Evolutionary conservation across 441 rosid species (phyloP).

Genomic region (Croton laevigatus): DNA sequence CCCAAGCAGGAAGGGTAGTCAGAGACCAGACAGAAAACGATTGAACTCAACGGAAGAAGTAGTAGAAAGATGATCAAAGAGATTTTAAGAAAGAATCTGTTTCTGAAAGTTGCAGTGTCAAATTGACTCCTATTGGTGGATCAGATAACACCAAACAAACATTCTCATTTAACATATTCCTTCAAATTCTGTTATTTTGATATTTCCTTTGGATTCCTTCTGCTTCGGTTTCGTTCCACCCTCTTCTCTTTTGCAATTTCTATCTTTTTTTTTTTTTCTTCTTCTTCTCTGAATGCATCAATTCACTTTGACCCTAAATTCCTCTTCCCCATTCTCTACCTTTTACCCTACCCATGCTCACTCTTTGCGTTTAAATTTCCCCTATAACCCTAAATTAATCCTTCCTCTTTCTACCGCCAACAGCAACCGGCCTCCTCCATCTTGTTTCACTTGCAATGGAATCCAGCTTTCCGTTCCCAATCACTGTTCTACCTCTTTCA

Average conservation of each 20-base stretch:
- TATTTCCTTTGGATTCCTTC: background rate
- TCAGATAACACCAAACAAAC: background rate
- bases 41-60: background rate
- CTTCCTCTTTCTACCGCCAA: constrained; percentile 25
- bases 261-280: background rate
- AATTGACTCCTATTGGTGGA: background rate
- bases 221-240: no score
- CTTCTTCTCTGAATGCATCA: constrained; percentile 52
- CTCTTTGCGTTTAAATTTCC: constrained; percentile 23
- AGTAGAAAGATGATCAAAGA: background rate
- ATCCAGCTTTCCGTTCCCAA: constrained; percentile 33
- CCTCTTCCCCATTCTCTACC: constrained; percentile 22
- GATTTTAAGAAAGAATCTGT: background rate
- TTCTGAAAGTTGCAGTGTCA: background rate
- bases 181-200: background rate
- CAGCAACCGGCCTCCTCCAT: constrained; percentile 5
- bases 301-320: constrained; percentile 41
- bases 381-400: constrained; percentile 30
- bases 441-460: constrained; percentile 27
- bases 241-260: background rate
- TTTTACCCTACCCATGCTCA: constrained; percentile 20
- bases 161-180: background rate
- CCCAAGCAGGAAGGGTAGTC: background rate
- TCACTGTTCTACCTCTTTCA: constrained; percentile 21
- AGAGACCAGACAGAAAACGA: no score